phyloP scores from a whole-genome alignment of 192 early-diverging fungal genomes.

The Allomyces macrogynus region DNA sequence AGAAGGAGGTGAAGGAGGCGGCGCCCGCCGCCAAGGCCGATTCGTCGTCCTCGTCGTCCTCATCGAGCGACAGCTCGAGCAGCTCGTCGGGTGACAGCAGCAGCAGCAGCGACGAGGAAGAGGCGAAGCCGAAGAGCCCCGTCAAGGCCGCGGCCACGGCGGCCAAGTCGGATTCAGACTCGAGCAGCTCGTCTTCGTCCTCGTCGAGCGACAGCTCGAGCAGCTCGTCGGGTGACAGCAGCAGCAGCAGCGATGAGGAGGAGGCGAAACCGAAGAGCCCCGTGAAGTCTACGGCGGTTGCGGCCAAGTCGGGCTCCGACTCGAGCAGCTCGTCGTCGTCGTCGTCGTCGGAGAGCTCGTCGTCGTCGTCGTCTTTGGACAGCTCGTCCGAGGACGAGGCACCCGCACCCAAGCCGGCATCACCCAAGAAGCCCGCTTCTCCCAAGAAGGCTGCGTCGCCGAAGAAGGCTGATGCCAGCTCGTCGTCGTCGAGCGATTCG shows the following conservation, averaged over 20 bases:
- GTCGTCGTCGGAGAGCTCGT: slow-evolving; percentile 3
- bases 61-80: slow-evolving; percentile 5
- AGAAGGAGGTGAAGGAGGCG: slow-evolving; percentile 2
- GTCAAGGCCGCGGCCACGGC: slow-evolving; percentile 6
- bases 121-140: slow-evolving; percentile 7
- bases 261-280: slow-evolving; percentile 7
- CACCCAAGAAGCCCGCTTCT: background rate
- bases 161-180: slow-evolving; percentile 6
- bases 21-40: slow-evolving; percentile 4
- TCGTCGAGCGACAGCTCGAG: too few species aligned
- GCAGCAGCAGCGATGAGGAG: background rate
- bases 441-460: background rate
- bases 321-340: slow-evolving; percentile 7
- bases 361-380: background rate
- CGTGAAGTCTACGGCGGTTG: slow-evolving; percentile 6
- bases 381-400: slow-evolving; percentile 13
- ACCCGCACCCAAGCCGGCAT: background rate
- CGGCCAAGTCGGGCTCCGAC: slow-evolving; percentile 5
- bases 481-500: background rate
- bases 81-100: background rate
- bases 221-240: background rate
- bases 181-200: background rate
- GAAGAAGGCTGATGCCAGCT: background rate
- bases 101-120: background rate
- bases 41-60: slow-evolving; percentile 7